phyloP scores from a whole-genome alignment of 2,329 filamentous ascomycete species.

The Macrophomina pseudophaseolina region DNA sequence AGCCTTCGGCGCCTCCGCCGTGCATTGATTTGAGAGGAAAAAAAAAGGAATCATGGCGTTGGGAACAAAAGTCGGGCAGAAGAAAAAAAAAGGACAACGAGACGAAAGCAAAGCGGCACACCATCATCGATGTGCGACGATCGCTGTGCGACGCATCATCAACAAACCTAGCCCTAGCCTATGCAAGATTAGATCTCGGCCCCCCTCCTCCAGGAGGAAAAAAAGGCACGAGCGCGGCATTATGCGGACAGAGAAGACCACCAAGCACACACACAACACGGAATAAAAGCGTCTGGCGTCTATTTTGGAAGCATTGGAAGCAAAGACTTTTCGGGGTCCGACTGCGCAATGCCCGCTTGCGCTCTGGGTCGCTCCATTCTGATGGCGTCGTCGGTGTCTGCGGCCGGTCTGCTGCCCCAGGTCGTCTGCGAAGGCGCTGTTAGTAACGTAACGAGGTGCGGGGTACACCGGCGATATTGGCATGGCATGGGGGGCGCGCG shows the following conservation, averaged over 20 bases:
- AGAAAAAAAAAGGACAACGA: background rate
- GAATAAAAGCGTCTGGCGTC: conserved; percentile 17
- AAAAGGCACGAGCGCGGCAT: conserved; percentile 24
- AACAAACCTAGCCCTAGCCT: conserved; percentile 9
- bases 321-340: conserved; percentile 24
- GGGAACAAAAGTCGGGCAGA: too few relatives aligned
- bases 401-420: conserved; percentile 92
- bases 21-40: conserved; percentile 8
- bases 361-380: conserved; percentile 36
- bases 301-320: conserved; percentile 23
- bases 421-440: conserved; percentile 68
- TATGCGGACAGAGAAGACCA: conserved; percentile 24
- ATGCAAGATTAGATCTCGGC: conserved; percentile 26
- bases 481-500: background rate
- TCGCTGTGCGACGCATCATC: conserved; percentile 22
- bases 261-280: conserved; percentile 3
- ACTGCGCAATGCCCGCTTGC: conserved; percentile 9
- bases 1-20: conserved; percentile 23
- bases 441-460: conserved; percentile 19
- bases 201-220: background rate
- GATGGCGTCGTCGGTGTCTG: conserved; percentile 70
- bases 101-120: conserved; percentile 5
- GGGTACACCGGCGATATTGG: conserved; percentile 18
- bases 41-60: background rate
- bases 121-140: conserved; percentile 9